A percentile compares a stretch with the other conserved stretches of the same genome.
These are phyloP conservation scores for Clavaria fumosa DNA, from an alignment of 768 basidiomycete species.

Conservation along the genomic window DNA sequence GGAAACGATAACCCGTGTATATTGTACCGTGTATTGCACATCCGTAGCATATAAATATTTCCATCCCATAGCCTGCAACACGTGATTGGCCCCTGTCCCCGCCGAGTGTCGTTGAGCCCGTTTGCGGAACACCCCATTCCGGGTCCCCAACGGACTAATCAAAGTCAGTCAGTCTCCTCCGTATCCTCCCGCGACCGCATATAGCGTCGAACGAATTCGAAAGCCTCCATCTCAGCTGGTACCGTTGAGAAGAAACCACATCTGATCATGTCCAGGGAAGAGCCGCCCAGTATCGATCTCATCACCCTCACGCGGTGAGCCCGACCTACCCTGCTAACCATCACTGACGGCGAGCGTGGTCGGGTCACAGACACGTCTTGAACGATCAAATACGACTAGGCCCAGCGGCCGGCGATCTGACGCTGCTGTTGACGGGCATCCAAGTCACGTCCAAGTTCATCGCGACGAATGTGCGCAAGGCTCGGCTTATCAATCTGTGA, in stretches of 20 bases:
- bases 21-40: too few species aligned
- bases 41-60: too few species aligned
- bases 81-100: too few species aligned
- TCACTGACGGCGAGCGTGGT: conserved; percentile 7
- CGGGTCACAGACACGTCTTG: conserved; percentile 59
- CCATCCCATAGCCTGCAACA: too few species aligned
- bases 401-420: conserved; percentile 78
- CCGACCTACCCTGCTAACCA: not conserved
- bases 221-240: too few species aligned
- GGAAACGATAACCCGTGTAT: conserved; percentile 40
- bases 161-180: too few species aligned
- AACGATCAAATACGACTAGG: conserved; percentile 75
- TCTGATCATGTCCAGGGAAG: conserved; percentile 38
- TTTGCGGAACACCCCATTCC: too few species aligned
- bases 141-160: too few species aligned
- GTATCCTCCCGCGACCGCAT: too few species aligned
- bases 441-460: conserved; percentile 96
- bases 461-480: conserved; percentile 93
- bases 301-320: conserved; percentile 84
- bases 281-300: conserved; percentile 68
- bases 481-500: conserved; percentile 91
- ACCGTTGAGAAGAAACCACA: too few species aligned
- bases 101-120: too few species aligned
- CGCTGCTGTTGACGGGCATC: conserved; percentile 87
- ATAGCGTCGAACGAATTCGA: too few species aligned